Conservation (phyloP, 177 flowering plant species). For the Tripterygium wilfordii region DNA sequence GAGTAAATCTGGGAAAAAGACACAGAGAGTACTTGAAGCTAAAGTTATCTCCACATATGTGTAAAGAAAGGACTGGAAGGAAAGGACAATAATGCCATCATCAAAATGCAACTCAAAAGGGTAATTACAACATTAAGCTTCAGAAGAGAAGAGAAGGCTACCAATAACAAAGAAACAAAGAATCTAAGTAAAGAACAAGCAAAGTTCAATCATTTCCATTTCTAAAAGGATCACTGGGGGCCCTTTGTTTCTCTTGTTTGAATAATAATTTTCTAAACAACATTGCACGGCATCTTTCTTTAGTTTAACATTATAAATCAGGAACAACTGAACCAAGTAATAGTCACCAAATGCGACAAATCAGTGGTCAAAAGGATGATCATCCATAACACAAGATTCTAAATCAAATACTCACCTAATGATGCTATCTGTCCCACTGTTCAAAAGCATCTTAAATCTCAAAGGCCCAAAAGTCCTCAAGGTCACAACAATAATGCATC, state of each 20-base stretch:
- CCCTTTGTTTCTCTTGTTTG: background rate
- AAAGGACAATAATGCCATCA: background rate
- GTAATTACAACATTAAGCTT: background rate
- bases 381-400: conserved; percentile 8
- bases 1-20: background rate
- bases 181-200: conserved; percentile 4
- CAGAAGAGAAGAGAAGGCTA: background rate
- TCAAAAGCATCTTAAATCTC: conserved; percentile 6
- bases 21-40: background rate
- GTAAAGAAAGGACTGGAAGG: too few species aligned
- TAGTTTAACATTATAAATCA: background rate
- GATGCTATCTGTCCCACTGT: conserved; percentile 4
- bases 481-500: conserved; percentile 1
- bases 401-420: background rate
- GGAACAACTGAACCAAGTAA: background rate
- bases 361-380: conserved; percentile 12
- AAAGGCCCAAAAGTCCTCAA: conserved; percentile 9
- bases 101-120: background rate
- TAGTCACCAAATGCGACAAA: conserved; percentile 2
- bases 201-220: conserved; percentile 4
- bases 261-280: conserved; percentile 4
- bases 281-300: conserved; percentile 5
- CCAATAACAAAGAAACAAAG: conserved; percentile 2
- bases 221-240: conserved; percentile 6
- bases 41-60: too few species aligned